Evolutionary conservation across 1,284 basidiomycete genomes (phyloP).

Genomic region (Irpex rosettiformis): DNA sequence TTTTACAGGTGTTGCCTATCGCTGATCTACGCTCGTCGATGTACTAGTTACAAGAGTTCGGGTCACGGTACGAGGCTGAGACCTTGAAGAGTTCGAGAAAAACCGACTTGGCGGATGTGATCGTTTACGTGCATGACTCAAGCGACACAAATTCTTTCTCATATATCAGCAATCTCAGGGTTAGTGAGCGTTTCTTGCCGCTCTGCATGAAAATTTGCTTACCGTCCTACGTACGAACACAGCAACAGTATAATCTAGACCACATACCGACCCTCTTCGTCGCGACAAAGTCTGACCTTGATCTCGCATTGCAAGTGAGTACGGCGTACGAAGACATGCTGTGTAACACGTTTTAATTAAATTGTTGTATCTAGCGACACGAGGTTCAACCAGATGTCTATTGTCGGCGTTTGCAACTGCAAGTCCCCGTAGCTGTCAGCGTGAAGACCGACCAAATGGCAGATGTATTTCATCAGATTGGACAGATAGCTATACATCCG

Average conservation of each 20-base stretch:
- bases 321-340: constrained; percentile 4
- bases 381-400: constrained; percentile 99
- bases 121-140: constrained; percentile 95
- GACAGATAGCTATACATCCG: constrained; percentile 84
- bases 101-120: constrained; percentile 89
- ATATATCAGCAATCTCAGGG: constrained; percentile 94
- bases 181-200: constrained; percentile 27
- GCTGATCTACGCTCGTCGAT: constrained; percentile 11
- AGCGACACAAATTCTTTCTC: constrained; percentile 99
- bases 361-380: constrained; percentile 69
- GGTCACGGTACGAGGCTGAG: constrained; percentile 92
- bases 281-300: constrained; percentile 97
- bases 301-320: constrained; percentile 87
- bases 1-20: constrained; percentile 3
- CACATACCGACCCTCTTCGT: constrained; percentile 95
- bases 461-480: constrained; percentile 87
- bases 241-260: constrained; percentile 97
- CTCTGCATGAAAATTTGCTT: background rate
- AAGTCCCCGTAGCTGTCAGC: constrained; percentile 89
- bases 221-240: constrained; percentile 14
- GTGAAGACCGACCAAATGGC: constrained; percentile 83
- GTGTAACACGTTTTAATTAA: constrained; percentile 7
- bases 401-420: constrained; percentile 79
- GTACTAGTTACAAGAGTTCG: constrained; percentile 90
- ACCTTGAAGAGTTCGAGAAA: constrained; percentile 87